A percentile compares a stretch with the other conserved stretches of the same genome.
phyloP scores from a whole-genome alignment of 2,329 filamentous ascomycete species.

The Stemphylium beticola region DNA sequence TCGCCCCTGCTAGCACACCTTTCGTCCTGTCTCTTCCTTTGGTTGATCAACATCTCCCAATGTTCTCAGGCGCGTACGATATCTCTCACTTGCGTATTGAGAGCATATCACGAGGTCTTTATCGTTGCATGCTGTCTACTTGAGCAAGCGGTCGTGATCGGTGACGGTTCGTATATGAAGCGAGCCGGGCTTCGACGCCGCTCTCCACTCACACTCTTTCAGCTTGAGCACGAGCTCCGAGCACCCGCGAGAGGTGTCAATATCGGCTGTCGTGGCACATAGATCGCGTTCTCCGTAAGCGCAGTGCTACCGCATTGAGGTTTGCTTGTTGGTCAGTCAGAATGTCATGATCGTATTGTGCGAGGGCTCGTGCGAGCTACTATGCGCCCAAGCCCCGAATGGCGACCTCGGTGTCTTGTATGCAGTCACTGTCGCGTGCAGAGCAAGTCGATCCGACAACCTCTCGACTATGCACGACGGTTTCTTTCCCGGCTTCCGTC shows the following conservation, averaged over 20 bases:
- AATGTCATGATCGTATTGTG: conserved; percentile 1
- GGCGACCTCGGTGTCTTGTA: neutral
- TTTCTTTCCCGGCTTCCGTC: conserved; percentile 1
- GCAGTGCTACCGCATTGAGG: conserved; percentile 4
- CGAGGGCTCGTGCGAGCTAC: conserved; percentile 4
- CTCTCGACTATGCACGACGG: conserved; percentile 2
- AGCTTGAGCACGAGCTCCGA: neutral
- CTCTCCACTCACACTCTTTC: neutral
- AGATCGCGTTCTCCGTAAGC: conserved; percentile 1
- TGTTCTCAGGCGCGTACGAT: too few species aligned
- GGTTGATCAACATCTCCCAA: too few species aligned
- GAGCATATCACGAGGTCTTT: neutral
- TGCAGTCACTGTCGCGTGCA: neutral
- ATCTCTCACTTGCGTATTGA: too few species aligned
- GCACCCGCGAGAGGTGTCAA: neutral
- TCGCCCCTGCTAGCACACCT: too few species aligned
- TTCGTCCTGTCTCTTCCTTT: too few species aligned
- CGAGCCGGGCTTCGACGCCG: neutral
- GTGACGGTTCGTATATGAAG: conserved; percentile 3
- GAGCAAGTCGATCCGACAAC: neutral
- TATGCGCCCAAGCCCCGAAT: neutral
- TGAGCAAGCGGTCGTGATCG: conserved; percentile 2
- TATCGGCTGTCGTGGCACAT: neutral
- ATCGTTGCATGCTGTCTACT: neutral
- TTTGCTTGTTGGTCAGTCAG: neutral